phyloP scores from a whole-genome alignment of 2,329 filamentous ascomycete species.

The Chrysoporthe austroafricana region DNA sequence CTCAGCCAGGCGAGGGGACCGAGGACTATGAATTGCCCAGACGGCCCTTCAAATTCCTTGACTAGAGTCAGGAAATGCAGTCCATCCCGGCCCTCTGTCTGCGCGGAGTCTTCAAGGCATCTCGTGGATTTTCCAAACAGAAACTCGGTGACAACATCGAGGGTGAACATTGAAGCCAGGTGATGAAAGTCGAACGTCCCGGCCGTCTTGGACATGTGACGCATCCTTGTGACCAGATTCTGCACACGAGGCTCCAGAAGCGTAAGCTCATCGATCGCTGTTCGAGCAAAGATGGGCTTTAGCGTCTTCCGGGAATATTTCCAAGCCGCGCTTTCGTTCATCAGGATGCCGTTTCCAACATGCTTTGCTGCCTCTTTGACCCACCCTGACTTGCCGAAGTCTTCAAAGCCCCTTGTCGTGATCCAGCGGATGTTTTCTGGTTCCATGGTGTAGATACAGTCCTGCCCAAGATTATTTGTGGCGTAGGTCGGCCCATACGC shows the following conservation, averaged over 20 bases:
- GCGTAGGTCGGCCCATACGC: constrained; percentile 18
- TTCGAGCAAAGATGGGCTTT: constrained; percentile 18
- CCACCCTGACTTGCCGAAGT: constrained; percentile 25
- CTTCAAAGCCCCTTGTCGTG: constrained; percentile 2
- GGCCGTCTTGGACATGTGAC: background rate
- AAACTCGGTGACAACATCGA: constrained; percentile 28
- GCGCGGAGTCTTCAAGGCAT: constrained; percentile 1
- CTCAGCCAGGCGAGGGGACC: constrained; percentile 20
- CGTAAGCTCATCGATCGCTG: constrained; percentile 13
- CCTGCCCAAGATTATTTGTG: background rate
- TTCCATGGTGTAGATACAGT: constrained; percentile 25
- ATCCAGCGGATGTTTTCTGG: constrained; percentile 24
- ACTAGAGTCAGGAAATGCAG: constrained; percentile 21
- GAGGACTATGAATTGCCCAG: constrained; percentile 22
- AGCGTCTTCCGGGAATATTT: constrained; percentile 18
- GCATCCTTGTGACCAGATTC: constrained; percentile 17
- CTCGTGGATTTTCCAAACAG: constrained; percentile 25
- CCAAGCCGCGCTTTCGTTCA: constrained; percentile 27
- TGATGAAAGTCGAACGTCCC: constrained; percentile 22
- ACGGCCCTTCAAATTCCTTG: constrained; percentile 25
- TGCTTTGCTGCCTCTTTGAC: constrained; percentile 24
- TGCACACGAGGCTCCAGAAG: constrained; percentile 24
- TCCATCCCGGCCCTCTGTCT: constrained; percentile 1
- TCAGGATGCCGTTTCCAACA: constrained; percentile 24
- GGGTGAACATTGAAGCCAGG: constrained; percentile 20